Conservation (phyloP, 306 rosid genomes). For the Hippophae gyantsensis region DNA sequence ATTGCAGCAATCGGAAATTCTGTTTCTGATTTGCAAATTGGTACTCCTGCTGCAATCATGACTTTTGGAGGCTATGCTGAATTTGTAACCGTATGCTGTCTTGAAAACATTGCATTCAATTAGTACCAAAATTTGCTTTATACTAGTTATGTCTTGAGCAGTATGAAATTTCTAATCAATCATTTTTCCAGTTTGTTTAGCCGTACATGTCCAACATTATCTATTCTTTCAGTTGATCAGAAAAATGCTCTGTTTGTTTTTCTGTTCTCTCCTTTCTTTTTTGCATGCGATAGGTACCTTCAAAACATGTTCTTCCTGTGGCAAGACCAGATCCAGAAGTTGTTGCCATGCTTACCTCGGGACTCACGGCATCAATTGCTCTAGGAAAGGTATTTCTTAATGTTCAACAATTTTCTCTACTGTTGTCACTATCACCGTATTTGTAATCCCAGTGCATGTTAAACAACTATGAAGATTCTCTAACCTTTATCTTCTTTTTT, state of each 20-base stretch:
- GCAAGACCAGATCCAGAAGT: slow-evolving; percentile 97
- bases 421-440: slow-evolving; percentile 14
- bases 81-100: slow-evolving; percentile 39
- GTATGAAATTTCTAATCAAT: neutral
- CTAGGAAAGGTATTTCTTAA: slow-evolving; percentile 55
- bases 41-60: slow-evolving; percentile 87
- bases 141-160: slow-evolving; percentile 1
- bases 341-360: slow-evolving; percentile 96
- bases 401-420: neutral
- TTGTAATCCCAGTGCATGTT: neutral
- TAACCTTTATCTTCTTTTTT: slow-evolving; percentile 10
- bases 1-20: slow-evolving; percentile 81
- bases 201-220: neutral
- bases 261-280: slow-evolving; percentile 2
- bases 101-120: slow-evolving; percentile 10
- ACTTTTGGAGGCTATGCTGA: slow-evolving; percentile 91
- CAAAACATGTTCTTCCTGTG: slow-evolving; percentile 81
- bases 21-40: slow-evolving; percentile 58
- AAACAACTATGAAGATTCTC: slow-evolving; percentile 1
- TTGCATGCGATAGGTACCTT: slow-evolving; percentile 42
- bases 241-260: slow-evolving; percentile 3
- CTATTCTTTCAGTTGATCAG: neutral
- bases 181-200: neutral
- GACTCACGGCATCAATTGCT: slow-evolving; percentile 90
- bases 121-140: slow-evolving; percentile 11